Conservation (phyloP, 1,139 yeast genomes). For the Lodderomyces jiufengensis region DNA sequence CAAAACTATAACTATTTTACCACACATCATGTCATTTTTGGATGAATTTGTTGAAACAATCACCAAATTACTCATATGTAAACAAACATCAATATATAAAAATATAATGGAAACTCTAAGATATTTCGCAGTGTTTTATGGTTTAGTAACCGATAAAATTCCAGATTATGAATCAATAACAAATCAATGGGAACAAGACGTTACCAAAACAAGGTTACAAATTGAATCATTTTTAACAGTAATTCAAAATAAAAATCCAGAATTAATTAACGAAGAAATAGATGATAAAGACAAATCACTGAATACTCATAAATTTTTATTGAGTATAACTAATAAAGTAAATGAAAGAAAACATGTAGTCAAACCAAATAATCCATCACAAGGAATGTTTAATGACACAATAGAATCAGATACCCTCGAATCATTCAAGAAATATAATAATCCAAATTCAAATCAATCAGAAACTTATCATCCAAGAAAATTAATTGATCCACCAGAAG, state of each 20-base stretch:
- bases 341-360: conserved; percentile 23
- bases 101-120: conserved; percentile 26
- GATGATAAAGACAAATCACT: conserved; percentile 27
- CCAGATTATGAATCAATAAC: conserved; percentile 23
- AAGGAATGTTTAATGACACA: conserved; percentile 33
- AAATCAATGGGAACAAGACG: conserved; percentile 33
- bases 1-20: conserved; percentile 40
- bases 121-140: conserved; percentile 38
- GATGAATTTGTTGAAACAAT: conserved; percentile 51
- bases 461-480: conserved; percentile 32
- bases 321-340: conserved; percentile 21
- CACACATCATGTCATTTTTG: conserved; percentile 42
- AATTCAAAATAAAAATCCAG: conserved; percentile 31
- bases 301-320: conserved; percentile 26
- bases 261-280: conserved; percentile 28
- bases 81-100: conserved; percentile 29
- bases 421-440: conserved; percentile 28
- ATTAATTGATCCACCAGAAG: conserved; percentile 19
- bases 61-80: conserved; percentile 31
- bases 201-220: conserved; percentile 30
- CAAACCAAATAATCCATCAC: conserved; percentile 25
- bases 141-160: conserved; percentile 20
- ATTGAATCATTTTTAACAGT: conserved; percentile 35
- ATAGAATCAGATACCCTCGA: conserved; percentile 34
- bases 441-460: conserved; percentile 24